Base-by-base conservation (phyloP, 2,329 filamentous ascomycete species). In the Nothopassalora personata region DNA sequence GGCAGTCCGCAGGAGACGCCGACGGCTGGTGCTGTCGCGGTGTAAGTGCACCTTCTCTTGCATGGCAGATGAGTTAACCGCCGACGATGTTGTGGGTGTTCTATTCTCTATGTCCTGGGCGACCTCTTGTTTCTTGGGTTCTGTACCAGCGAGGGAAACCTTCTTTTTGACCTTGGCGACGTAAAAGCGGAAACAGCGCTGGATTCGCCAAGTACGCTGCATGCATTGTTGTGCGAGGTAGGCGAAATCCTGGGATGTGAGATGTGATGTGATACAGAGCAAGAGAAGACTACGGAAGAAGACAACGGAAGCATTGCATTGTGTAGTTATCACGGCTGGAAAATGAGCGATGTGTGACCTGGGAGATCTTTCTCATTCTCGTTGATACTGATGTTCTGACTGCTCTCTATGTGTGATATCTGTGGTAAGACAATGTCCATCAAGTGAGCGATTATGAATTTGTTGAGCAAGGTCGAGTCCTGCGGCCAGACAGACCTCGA, bases 1-100 rank as follows among this genome's bases (percentile, higher is more conserved):
- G 52, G 59, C 19, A 60, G 58, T 58, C 60, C 58, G 46, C 19
- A 56, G 31, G 55, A 58, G 53, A 58, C 48, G 48, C 18, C 43
- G 4, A 55, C 47, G 13, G 18, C 45, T 27, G 28, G 55, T 48
- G 55, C 55, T 53, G 55, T 61, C 30, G 52, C 48, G n/a, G 52
- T 58, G 6, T 55, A 23, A 52, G 11, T 19, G 23, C 23, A 23
- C 23, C 23, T 23, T 23, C 23, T 23, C 23, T 23, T 23, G 23
- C 23, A 23, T 11, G 8, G 11, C 8, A n/a, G n/a, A n/a, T 28
- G 23, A 31, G 23, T 43, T 43, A 3, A 3, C n/a, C 4, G 39
- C 1, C 15, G 39, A 43, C 13, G 39, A n/a, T 43, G 8, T 18
- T 43, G 39, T 43, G 39, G 39, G 1, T 43, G 11, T 43, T n/a